These are phyloP conservation scores for Beta lomatogona DNA, from an alignment of 179 eudicot genomes.

Conservation along the genomic window DNA sequence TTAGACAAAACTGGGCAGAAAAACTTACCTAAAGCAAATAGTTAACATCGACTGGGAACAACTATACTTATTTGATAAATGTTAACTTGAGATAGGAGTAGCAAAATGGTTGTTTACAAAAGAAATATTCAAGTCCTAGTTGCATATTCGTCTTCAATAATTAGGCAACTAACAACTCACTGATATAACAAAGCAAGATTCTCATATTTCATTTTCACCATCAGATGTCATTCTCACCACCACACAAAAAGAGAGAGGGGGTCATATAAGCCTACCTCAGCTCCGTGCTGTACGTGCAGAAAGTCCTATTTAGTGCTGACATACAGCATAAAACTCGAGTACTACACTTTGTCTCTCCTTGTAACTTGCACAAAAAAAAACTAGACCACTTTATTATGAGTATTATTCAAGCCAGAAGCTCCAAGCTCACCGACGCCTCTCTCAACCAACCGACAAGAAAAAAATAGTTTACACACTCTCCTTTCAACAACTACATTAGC, in stretches of 20 bases:
- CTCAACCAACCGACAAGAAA: background rate
- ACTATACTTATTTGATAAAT: no score
- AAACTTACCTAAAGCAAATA: no score
- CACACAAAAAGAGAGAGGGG: background rate
- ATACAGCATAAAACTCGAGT: background rate
- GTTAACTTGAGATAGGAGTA: no score
- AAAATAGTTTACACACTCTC: background rate
- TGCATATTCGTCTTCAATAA: background rate
- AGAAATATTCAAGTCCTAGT: background rate
- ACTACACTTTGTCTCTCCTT: background rate
- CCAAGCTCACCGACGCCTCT: no score
- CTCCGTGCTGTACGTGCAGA: background rate
- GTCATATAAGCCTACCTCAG: background rate
- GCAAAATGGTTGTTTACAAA: background rate
- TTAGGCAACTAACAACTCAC: constrained; percentile 5
- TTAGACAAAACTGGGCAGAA: no score
- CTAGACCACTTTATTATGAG: constrained; percentile 7
- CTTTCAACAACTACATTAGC: background rate
- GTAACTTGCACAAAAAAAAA: background rate
- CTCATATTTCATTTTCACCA: background rate
- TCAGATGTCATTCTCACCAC: constrained; percentile 16
- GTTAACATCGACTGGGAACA: no score
- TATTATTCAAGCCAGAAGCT: constrained; percentile 11
- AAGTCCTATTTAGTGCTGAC: background rate
- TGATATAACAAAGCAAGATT: background rate